Percentiles rank a stretch among this genome's conserved stretches.
Evolutionary conservation across 1,284 basidiomycete genomes (phyloP).

Genomic region (Sanghuangporus weigelae): DNA sequence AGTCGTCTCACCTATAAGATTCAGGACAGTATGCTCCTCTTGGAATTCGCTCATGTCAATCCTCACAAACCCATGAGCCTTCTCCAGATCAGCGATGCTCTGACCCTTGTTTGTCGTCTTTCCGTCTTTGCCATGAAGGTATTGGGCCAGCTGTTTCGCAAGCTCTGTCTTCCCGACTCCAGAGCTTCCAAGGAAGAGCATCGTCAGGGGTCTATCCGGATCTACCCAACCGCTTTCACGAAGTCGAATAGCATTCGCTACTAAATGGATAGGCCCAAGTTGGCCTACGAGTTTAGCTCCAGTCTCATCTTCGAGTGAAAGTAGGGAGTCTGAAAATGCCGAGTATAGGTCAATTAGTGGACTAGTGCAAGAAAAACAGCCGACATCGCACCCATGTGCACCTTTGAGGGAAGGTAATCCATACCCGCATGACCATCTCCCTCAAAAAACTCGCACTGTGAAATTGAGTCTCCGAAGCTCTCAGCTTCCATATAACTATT

Average conservation of each 20-base stretch:
- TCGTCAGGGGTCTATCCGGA: slow-evolving; percentile 13
- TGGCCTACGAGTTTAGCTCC: slow-evolving; percentile 11
- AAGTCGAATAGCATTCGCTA: slow-evolving; percentile 9
- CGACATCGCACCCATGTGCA: background rate
- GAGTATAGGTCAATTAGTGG: background rate
- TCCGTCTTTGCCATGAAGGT: slow-evolving; percentile 3
- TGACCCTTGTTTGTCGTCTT: background rate
- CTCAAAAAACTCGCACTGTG: no score
- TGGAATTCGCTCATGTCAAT: slow-evolving; percentile 16
- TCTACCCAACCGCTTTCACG: slow-evolving; percentile 14
- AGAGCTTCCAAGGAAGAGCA: slow-evolving; percentile 16
- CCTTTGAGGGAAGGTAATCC: background rate
- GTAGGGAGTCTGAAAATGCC: background rate
- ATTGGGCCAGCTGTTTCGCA: slow-evolving; percentile 10
- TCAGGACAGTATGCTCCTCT: slow-evolving; percentile 4
- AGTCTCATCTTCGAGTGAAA: background rate
- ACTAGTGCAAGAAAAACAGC: background rate
- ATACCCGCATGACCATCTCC: no score
- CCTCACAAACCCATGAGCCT: slow-evolving; percentile 5
- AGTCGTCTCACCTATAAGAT: slow-evolving; percentile 2
- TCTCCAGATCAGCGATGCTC: slow-evolving; percentile 5
- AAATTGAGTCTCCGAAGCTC: no score
- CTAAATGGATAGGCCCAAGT: slow-evolving; percentile 8
- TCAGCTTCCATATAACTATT: background rate
- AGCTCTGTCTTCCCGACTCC: slow-evolving; percentile 16